Base-by-base conservation (phyloP, 2,329 filamentous ascomycete species). In the Acrocalymma vagum region DNA sequence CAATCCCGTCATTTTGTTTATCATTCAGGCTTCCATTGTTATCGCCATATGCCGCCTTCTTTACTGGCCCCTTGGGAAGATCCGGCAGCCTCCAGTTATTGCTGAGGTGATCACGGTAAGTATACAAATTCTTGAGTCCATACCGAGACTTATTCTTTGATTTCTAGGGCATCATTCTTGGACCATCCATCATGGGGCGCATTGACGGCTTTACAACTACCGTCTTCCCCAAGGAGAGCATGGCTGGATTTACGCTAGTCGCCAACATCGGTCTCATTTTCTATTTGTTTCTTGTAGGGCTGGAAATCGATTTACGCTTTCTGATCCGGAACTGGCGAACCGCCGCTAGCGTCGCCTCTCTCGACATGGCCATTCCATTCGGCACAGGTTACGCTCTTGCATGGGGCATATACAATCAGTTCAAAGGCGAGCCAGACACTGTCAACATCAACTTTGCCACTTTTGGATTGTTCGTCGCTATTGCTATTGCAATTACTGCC, bases 111-210 rank as follows among this genome's bases (percentile, higher is more conserved):
- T 92, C 40, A 87, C 20, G 11, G 5, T 35, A 18, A 25, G 11
- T n/a, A n/a, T n/a, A n/a, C n/a, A n/a, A n/a, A n/a, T 9, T 8
- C 9, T 26, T 9, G 5, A 9, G 6, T 9, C n/a, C 10, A 35
- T 35, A 14, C 16, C 11, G 32, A n/a, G n/a, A n/a, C n/a, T n/a
- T n/a, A n/a, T n/a, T n/a, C 32, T 35, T 14, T 20, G 4, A 21
- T 8, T 5, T 5, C 3, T 9, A 86, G 11, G 88, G 88, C 39
- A 88, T 93, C 58, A 69, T 95, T 20, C 78, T 95, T 3, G 90
- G 90, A 4, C 90, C 90, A 2, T 93, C 90, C 0, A 86, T 94
- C 18, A 86, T 95, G 83, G 90, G 89, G 60, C 83, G 86, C 36
- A 89, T 95, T 17, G 88, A 89, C 1, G 83, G 84, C 21, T 95